These are phyloP conservation scores for Neoboletus magnificus DNA, from an alignment of 768 basidiomycete species.

Conservation along the genomic window DNA sequence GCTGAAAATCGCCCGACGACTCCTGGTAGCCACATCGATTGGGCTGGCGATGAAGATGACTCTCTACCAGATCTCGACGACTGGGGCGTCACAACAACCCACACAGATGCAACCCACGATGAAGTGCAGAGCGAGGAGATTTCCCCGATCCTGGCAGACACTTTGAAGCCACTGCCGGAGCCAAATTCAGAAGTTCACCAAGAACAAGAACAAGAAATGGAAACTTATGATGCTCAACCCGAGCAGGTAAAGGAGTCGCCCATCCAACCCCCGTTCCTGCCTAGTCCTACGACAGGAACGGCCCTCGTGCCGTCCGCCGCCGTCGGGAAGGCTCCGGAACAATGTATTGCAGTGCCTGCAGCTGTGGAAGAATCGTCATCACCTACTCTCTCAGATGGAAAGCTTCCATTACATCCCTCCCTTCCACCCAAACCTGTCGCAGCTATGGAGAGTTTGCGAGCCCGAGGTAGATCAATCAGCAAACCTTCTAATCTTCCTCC, in stretches of 20 bases:
- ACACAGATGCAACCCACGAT: slow-evolving; percentile 25
- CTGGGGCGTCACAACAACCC: slow-evolving; percentile 65
- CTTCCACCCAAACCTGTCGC: slow-evolving; percentile 46
- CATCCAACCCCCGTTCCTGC: slow-evolving; percentile 2
- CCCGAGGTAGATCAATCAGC: slow-evolving; percentile 12
- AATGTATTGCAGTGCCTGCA: slow-evolving; percentile 12
- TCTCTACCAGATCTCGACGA: slow-evolving; percentile 81
- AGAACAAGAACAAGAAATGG: slow-evolving; percentile 23
- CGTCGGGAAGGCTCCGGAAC: slow-evolving; percentile 17
- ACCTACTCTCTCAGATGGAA: slow-evolving; percentile 12
- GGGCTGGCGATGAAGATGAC: slow-evolving; percentile 85
- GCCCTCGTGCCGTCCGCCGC: not conserved
- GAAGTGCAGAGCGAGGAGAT: slow-evolving; percentile 43
- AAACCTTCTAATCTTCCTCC: slow-evolving; percentile 12
- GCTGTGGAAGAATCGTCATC: slow-evolving; percentile 6
- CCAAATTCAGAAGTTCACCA: slow-evolving; percentile 28
- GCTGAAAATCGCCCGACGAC: slow-evolving; percentile 61
- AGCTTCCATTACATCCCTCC: slow-evolving; percentile 41
- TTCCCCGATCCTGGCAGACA: slow-evolving; percentile 66
- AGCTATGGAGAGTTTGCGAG: slow-evolving; percentile 15
- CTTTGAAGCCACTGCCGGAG: slow-evolving; percentile 59
- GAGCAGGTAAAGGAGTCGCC: slow-evolving; percentile 6
- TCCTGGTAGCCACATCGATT: slow-evolving; percentile 80
- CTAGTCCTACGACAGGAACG: slow-evolving; percentile 5
- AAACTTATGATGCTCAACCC: slow-evolving; percentile 13